Conservation (phyloP, 2,329 filamentous ascomycete species). For the Alternaria postmessia region DNA sequence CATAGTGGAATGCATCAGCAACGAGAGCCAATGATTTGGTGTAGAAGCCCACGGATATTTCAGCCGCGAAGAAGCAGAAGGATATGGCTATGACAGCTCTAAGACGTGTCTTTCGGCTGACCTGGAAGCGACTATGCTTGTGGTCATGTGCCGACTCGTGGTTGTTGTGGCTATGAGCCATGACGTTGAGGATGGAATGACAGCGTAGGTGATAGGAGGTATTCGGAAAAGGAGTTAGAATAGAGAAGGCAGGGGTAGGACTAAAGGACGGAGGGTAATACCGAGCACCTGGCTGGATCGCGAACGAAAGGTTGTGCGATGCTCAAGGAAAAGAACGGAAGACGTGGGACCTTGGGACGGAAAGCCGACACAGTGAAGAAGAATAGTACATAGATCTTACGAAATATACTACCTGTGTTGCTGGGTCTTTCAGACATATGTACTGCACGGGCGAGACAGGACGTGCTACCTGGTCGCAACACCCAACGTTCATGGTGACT, state of each 20-base stretch:
- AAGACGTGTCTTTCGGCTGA: constrained; percentile 45
- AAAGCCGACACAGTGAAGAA: neutral
- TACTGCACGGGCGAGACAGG: neutral
- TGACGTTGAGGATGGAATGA: constrained; percentile 5
- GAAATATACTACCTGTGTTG: neutral
- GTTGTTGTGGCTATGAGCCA: constrained; percentile 24
- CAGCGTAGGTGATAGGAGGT: neutral
- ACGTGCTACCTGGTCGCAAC: neutral
- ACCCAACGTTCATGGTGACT: neutral
- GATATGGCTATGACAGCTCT: constrained; percentile 57
- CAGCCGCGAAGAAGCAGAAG: constrained; percentile 56
- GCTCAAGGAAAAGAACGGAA: neutral
- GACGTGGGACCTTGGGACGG: neutral
- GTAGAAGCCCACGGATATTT: constrained; percentile 70
- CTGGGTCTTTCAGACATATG: neutral
- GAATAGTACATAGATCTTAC: neutral
- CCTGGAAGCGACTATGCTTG: constrained; percentile 25
- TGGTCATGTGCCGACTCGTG: constrained; percentile 14
- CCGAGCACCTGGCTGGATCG: neutral
- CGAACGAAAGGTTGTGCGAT: constrained; percentile 3
- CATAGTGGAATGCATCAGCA: constrained; percentile 82
- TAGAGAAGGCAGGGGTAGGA: neutral
- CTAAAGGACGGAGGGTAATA: neutral
- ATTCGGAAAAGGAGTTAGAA: neutral
- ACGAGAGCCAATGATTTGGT: constrained; percentile 76